Evolutionary conservation across 1,284 basidiomycete species (phyloP), one percentile per base, ranked within the genome.

Genomic region (Trichosporon faecale): DNA sequence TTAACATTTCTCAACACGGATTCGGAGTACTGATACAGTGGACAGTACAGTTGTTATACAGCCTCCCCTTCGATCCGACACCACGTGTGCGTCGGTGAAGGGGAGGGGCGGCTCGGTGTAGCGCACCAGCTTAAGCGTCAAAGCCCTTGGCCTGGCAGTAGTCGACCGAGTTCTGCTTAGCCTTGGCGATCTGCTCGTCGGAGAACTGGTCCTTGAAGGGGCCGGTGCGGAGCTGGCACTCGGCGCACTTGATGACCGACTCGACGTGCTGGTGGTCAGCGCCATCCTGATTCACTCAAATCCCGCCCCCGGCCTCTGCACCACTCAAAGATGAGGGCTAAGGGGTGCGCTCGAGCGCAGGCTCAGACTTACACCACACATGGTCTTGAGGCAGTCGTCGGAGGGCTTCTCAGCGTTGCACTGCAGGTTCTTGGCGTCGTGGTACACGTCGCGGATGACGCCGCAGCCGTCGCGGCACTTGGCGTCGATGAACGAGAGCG

Each of bases 81-180:
- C n/a, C 3, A 1, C 21, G 8, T n/a, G n/a, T 52, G 7, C 16
- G 18, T 25, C 49, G 23, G 55, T 27, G 14, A 29, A 11, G 55
- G 12, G 7, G 27, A 31, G 55, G 6, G 27, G 25, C 27, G n/a
- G 23, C 23, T n/a, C 25, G 23, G 25, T 27, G 55, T 14, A 14
- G 18, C 2, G 40, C 3, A 3, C 7, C 18, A 37, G 11, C 49
- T 52, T 52, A 52, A 27, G 55, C 57, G 18, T 61, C 27, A 11
- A 61, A 61, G 57, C 57, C 57, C 57, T 61, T 61, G 16, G 14
- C 11, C 27, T 29, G n/a, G 57, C 57, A 61, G 57, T 31, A 61
- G 57, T 65, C 67, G 29, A 65, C 40, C 29, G 63, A 64, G 49
- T 66, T 60, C 65, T 66, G 52, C n/a, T 64, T 60, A 23, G 27